Evolutionary conservation across 805 yeast species (phyloP), one percentile per base, ranked within the genome.

Genomic region (Candida qinlingensis): DNA sequence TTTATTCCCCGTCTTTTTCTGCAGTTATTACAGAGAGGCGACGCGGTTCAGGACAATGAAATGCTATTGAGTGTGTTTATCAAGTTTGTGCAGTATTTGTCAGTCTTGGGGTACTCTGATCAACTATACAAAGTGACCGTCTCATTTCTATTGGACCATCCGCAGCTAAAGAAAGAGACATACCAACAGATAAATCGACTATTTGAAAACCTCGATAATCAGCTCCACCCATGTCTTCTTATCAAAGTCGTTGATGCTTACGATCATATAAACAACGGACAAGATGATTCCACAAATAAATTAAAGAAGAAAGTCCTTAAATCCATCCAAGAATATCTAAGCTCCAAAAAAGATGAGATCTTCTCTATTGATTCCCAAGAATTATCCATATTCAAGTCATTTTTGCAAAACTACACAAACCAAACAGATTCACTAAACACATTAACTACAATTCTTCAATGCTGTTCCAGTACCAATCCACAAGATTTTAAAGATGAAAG

Each of bases 1-100:
- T 59, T 59, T 35, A 42, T 59, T 5, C 63, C 63, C 3, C 31
- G 60, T 4, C n/a, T 59, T 13, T 59, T 57, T 44, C 46, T 59
- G 1, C 54, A 54, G n/a, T 43, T 57, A 37, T 33, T 56, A n/a
- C 44, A 45, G 12, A 25, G 39, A 7, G 51, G 49, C 1, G 35
- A 43, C 11, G 34, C 13, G 0, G 4, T 10, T 6, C 30, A 45
- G 0, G 46, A 57, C 10, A 29, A 38, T 5, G 29, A 44, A 30
- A 12, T 49, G n/a, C 36, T 52, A 9, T 36, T 49, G 2, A n/a
- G 29, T 5, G 49, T 52, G 2, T 46, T 53, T 37, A 48, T 47
- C 6, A 40, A 48, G 26, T 59, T 59, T 34, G 30, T 54, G 9
- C 41, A 34, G 4, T 59, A 59, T 36, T 42, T 59, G 27, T 19